Evolutionary conservation across 371 early-diverging fungal species (phyloP), one percentile per base, ranked within the genome.

Genomic region (Mucor circinelloides): DNA sequence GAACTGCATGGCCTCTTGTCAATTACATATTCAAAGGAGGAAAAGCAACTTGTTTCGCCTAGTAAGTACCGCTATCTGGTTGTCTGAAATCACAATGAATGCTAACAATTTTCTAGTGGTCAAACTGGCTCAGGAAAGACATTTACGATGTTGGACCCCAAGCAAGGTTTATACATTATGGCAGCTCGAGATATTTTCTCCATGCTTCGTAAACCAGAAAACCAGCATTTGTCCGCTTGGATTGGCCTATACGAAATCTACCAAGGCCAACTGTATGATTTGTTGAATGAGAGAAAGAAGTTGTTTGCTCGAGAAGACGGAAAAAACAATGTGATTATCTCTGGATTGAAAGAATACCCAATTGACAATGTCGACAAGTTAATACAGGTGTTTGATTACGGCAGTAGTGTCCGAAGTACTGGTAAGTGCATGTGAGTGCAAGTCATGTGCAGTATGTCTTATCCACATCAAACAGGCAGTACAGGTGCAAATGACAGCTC

Each of bases 51-150:
- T 94, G 98, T 71, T 96, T 99, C 84, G 98, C 98, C 32, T 99
- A 98, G 90, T 92, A 87, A 67, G 50, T 50, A 17, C 40, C 40
- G 5, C 3, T 17, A 17, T 40, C 17, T 40, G 40, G 17, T 40
- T 40, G 17, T 17, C 5, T 40, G 17, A 3, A 17, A 15, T 1
- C 17, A 40, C 40, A 13, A 38, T 38, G 38, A 40, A 17, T 4
- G 40, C 17, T 40, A 17, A 40, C 19, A 4, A 8, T 36, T 13
- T 36, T 56, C 2, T 27, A 91, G 93, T 79, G 99, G 99, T 0
- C 99, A 99, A 79, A 99, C 99, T 3, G 97, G 89, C 60, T 80
- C 82, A 15, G 99, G 99, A 36, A 99, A 99, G 78, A 99, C 99
- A 0, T 94, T 89, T 81, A 99, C 99, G 4, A 99, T 99, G 99